Percentiles rank a stretch among this genome's conserved stretches.
Evolutionary conservation across 176 grass and related monocot genomes (phyloP).

Genomic region (Paspalum vaginatum): DNA sequence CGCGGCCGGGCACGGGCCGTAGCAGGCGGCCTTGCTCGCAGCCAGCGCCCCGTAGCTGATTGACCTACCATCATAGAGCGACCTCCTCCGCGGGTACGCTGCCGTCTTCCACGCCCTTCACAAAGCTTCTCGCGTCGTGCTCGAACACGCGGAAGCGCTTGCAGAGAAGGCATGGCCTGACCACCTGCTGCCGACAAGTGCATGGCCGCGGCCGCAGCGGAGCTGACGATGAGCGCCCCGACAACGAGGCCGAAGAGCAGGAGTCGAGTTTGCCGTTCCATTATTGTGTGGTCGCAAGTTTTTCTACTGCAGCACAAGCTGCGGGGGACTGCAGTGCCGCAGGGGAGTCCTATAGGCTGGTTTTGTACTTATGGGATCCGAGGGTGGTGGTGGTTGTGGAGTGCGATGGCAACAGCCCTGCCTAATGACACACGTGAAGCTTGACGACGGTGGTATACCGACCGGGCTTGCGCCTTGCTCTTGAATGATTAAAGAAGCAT

Average conservation of each 20-base stretch:
- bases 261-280: not conserved
- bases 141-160: slow-evolving; percentile 1
- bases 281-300: not conserved
- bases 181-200: not conserved
- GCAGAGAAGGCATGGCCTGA: not conserved
- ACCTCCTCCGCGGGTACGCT: not conserved
- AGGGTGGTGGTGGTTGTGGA: not conserved
- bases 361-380: not conserved
- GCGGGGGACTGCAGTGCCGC: no score
- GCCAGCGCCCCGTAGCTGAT: not conserved
- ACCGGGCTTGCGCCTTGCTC: not conserved
- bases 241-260: not conserved
- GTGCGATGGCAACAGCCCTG: not conserved
- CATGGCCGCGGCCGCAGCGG: no score
- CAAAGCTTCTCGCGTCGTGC: not conserved
- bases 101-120: not conserved
- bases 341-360: no score
- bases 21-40: not conserved
- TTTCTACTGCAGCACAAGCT: no score
- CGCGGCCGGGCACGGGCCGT: not conserved
- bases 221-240: not conserved
- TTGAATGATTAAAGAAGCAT: not conserved
- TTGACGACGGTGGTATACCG: not conserved
- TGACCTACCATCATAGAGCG: not conserved
- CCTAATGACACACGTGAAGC: slow-evolving; percentile 24